These are phyloP conservation scores for Paraphoma chrysanthemicola DNA, from an alignment of 2,329 filamentous ascomycete species.

Conservation along the genomic window DNA sequence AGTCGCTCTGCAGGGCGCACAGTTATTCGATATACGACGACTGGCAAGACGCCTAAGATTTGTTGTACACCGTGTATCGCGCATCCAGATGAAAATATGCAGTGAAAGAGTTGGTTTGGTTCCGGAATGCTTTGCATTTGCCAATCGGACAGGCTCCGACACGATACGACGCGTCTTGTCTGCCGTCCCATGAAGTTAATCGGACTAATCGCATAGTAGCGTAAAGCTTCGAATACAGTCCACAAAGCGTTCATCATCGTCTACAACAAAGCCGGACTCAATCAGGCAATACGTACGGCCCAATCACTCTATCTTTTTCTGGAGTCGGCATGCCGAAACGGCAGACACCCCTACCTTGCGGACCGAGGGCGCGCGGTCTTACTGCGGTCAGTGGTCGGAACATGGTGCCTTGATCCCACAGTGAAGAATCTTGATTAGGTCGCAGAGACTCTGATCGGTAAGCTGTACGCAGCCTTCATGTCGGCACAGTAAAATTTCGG, in stretches of 20 bases:
- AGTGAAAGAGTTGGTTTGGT: background rate
- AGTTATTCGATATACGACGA: background rate
- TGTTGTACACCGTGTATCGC: background rate
- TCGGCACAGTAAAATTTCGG: background rate
- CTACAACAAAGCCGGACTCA: no score
- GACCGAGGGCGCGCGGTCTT: conserved; percentile 11
- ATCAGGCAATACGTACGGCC: no score
- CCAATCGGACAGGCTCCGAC: conserved; percentile 6
- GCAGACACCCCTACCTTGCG: conserved; percentile 10
- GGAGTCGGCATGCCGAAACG: conserved; percentile 26
- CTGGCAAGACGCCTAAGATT: background rate
- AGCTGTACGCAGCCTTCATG: background rate
- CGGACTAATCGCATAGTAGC: background rate
- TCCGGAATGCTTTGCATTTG: background rate
- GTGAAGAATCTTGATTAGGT: no score
- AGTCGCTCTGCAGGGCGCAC: background rate
- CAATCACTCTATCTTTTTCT: background rate
- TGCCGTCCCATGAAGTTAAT: background rate
- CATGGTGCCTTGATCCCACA: no score
- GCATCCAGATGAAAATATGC: background rate
- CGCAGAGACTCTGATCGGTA: background rate
- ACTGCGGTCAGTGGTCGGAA: conserved; percentile 10
- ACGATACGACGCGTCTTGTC: background rate
- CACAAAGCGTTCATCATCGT: no score
- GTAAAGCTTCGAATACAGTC: no score